These are phyloP conservation scores for Alternaria consortialis DNA, from an alignment of 2,329 filamentous ascomycete genomes.

Conservation along the genomic window DNA sequence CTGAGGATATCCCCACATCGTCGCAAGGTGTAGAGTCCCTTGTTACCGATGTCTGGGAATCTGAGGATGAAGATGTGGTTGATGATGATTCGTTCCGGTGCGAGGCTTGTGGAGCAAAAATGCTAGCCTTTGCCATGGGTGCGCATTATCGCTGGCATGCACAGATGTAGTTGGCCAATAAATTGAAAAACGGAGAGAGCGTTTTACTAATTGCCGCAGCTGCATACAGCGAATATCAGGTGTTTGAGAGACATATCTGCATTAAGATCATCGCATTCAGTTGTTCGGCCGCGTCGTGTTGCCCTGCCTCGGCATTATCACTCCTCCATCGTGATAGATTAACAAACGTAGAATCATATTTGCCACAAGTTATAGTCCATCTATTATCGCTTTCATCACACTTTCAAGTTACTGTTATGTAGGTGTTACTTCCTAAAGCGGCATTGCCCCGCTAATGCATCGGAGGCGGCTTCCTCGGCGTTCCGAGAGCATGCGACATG, in stretches of 20 bases:
- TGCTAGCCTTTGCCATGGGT: constrained; percentile 67
- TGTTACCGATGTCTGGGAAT: constrained; percentile 35
- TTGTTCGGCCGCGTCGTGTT: no score
- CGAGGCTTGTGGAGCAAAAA: constrained; percentile 61
- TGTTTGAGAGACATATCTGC: no score
- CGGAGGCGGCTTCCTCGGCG: constrained; percentile 10
- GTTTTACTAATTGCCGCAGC: no score
- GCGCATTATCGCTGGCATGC: constrained; percentile 66
- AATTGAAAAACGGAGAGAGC: not conserved
- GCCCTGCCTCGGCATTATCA: no score
- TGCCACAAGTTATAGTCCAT: not conserved
- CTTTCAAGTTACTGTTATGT: not conserved
- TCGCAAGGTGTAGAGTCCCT: constrained; percentile 32
- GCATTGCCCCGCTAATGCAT: not conserved
- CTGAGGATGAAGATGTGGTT: constrained; percentile 46
- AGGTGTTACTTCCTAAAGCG: not conserved
- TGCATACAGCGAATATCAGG: no score
- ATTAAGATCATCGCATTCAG: no score
- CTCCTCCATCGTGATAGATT: no score
- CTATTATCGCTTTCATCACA: not conserved
- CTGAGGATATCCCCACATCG: constrained; percentile 43
- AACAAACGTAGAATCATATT: not conserved
- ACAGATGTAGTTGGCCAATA: constrained; percentile 33
- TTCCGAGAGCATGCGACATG: constrained; percentile 5
- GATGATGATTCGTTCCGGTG: constrained; percentile 51